A percentile compares a stretch with the other conserved stretches of the same genome.
These are phyloP conservation scores for Entomortierella beljakovae DNA, from an alignment of 192 early-diverging fungal species.

Conservation along the genomic window DNA sequence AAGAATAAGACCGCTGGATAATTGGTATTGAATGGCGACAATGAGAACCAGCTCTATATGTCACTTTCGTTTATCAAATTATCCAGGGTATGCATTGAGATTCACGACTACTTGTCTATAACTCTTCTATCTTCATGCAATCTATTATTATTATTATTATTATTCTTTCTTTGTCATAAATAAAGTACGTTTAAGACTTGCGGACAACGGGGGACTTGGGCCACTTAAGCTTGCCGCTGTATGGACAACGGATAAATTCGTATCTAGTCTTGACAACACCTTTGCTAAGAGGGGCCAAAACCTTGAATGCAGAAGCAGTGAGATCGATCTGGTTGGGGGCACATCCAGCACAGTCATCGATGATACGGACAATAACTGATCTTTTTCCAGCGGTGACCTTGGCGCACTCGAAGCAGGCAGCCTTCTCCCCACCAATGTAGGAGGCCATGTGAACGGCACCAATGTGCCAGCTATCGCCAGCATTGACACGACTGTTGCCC, in stretches of 20 bases:
- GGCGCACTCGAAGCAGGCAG: slow-evolving; percentile 51
- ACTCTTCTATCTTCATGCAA: too few species aligned
- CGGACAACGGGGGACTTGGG: slow-evolving; percentile 33
- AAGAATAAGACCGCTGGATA: too few species aligned
- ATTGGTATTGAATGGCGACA: too few species aligned
- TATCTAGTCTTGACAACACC: slow-evolving; percentile 41
- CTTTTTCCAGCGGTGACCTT: slow-evolving; percentile 20
- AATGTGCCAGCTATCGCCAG: slow-evolving; percentile 40
- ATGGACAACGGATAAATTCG: slow-evolving; percentile 44
- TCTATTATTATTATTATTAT: neutral
- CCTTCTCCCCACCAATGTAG: slow-evolving; percentile 16
- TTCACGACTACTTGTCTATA: too few species aligned
- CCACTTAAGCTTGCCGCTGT: slow-evolving; percentile 31
- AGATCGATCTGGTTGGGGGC: slow-evolving; percentile 46
- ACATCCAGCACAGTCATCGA: slow-evolving; percentile 51
- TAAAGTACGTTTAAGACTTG: neutral
- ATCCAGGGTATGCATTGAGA: too few species aligned
- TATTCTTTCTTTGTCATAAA: slow-evolving; percentile 1
- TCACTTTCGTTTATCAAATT: too few species aligned
- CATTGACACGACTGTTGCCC: slow-evolving; percentile 44
- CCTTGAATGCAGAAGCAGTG: slow-evolving; percentile 45
- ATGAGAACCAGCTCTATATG: too few species aligned
- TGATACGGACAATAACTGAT: slow-evolving; percentile 41
- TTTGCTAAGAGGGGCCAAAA: slow-evolving; percentile 15
- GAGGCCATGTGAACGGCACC: slow-evolving; percentile 36